Evolutionary conservation across 345 rosid genomes (phyloP), one percentile per base, ranked within the genome.

Genomic region (Arabis hirsuta): DNA sequence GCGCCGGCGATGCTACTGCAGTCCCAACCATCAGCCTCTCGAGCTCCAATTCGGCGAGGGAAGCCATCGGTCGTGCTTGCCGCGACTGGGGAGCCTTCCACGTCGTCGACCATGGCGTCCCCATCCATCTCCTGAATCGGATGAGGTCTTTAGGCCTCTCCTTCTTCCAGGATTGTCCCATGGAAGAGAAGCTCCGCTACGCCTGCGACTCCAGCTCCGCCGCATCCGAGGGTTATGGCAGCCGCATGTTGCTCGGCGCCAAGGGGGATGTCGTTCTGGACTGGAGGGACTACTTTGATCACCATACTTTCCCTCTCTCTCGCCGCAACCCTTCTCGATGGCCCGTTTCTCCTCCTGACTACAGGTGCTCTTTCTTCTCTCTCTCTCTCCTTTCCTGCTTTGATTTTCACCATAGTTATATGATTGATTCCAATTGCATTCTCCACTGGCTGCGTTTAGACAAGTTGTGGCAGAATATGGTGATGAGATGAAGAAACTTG

Each of bases 281-380:
- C 67, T 94, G 97, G 98, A 89, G 98, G 67, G 98, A 94, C 42
- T 93, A 89, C 84, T 90, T 90, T 11, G 96, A 93, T 62, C 96
- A 90, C 80, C 98, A 93, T 65, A 84, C 92, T 0, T 72, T 90
- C 13, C 97, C 98, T 29, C 84, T 84, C 69, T 83, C 88, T 22
- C 91, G 95, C 12, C 92, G 96, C 44, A 56, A 86, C 63, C 86
- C 95, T 24, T 85, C 76, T 62, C 78, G 69, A 50, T 94, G 98
- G 97, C 98, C 97, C 3, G 74, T 76, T 36, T 78, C 58, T 44
- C 97, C 94, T 60, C 77, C 87, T 24, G 66, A 77, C 59, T 94
- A 94, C 86, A 85, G 93, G 96, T 85, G 11, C 3, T 27, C 29
- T 27, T 27, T 27, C n/a, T n/a, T 54, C 9, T 34, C 41, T 50